phyloP scores from a whole-genome alignment of 805 yeast species.

The Candida qinlingensis region DNA sequence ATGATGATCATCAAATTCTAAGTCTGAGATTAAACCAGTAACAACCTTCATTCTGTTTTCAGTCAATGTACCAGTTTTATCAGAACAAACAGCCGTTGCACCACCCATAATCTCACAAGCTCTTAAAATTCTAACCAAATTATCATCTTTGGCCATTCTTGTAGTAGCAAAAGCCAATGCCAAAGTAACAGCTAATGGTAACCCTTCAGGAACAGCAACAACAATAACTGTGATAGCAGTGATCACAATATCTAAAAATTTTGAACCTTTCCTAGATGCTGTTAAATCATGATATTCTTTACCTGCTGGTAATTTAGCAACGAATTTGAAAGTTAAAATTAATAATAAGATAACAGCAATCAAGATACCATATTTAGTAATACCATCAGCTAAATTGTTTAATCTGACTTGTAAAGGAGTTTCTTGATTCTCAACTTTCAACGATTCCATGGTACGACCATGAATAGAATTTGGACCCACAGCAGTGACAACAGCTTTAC shows the following conservation, averaged over 20 bases:
- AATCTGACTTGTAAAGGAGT: constrained; percentile 89
- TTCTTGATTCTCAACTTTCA: constrained; percentile 68
- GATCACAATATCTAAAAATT: constrained; percentile 78
- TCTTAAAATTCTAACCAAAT: constrained; percentile 86
- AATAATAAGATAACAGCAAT: constrained; percentile 81
- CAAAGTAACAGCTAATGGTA: constrained; percentile 94
- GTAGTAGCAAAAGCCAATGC: constrained; percentile 98
- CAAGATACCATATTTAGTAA: constrained; percentile 87
- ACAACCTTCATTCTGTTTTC: constrained; percentile 92
- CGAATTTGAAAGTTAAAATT: constrained; percentile 72
- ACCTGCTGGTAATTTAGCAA: constrained; percentile 52
- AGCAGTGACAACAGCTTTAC: constrained; percentile 80
- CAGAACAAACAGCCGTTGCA: constrained; percentile 95
- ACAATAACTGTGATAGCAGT: constrained; percentile 90
- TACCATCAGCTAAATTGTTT: constrained; percentile 81
- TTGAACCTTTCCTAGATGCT: constrained; percentile 75
- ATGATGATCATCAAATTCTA: constrained; percentile 38
- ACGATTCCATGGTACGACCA: constrained; percentile 84
- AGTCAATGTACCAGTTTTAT: constrained; percentile 95
- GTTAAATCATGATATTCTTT: constrained; percentile 39
- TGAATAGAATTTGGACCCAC: constrained; percentile 87
- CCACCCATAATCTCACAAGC: constrained; percentile 99
- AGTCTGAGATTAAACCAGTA: constrained; percentile 59
- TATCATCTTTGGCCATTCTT: constrained; percentile 95
- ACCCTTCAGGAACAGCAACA: constrained; percentile 99